These are phyloP conservation scores for Rhizoctonia solani DNA, from an alignment of 1,284 basidiomycete genomes.

Conservation along the genomic window DNA sequence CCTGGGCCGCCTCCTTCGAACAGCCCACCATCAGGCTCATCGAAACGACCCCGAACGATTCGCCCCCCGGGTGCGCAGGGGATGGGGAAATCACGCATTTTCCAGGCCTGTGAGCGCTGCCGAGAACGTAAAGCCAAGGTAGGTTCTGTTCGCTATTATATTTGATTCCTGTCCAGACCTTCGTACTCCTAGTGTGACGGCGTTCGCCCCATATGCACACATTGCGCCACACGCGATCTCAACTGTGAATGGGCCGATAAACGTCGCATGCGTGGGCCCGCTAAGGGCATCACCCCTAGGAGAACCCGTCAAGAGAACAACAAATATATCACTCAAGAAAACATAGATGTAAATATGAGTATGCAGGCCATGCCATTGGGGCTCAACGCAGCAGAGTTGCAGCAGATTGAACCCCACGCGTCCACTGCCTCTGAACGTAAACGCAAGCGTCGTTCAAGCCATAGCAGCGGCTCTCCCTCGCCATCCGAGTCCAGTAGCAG, in stretches of 20 bases:
- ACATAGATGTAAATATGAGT: neutral
- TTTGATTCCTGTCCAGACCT: neutral
- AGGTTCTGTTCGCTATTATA: neutral
- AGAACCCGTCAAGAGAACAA: slow-evolving; percentile 13
- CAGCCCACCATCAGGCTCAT: neutral
- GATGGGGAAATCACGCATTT: slow-evolving; percentile 12
- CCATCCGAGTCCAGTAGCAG: slow-evolving; percentile 32
- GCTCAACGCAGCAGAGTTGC: slow-evolving; percentile 9
- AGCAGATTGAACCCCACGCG: slow-evolving; percentile 20
- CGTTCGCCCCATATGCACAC: slow-evolving; percentile 18
- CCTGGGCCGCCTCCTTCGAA: slow-evolving; percentile 4
- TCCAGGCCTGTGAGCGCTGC: slow-evolving; percentile 30
- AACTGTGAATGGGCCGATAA: slow-evolving; percentile 33
- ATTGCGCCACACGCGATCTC: slow-evolving; percentile 24
- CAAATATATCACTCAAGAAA: neutral
- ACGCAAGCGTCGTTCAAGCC: slow-evolving; percentile 22
- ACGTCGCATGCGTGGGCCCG: slow-evolving; percentile 30
- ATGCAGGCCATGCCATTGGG: slow-evolving; percentile 9
- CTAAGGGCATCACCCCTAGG: slow-evolving; percentile 25
- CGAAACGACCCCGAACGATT: slow-evolving; percentile 9
- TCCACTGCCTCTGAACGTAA: neutral
- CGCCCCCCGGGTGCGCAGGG: slow-evolving; percentile 21
- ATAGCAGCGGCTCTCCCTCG: slow-evolving; percentile 24
- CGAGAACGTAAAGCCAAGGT: slow-evolving; percentile 31
- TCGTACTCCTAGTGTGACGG: slow-evolving; percentile 17